Base-by-base conservation (phyloP, 768 basidiomycete species). In the Trametes cubensis region DNA sequence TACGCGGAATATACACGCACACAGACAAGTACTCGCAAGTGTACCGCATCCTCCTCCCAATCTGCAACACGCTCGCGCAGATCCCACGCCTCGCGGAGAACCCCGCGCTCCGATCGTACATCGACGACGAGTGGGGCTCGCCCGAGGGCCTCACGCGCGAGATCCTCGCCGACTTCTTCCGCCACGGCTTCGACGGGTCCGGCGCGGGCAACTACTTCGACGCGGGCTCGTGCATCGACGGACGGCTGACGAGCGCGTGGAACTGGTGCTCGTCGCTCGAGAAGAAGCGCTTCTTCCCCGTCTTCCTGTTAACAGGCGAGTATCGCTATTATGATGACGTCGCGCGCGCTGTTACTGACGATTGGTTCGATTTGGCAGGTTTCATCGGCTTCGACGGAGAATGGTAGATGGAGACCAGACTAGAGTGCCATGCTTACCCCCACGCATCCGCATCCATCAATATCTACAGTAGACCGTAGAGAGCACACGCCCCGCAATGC, bases 121-220 rank as follows among this genome's bases (percentile, higher is more conserved):
- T 94, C 39, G 89, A 94, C 41, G 82, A 84, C 66, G 92, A 94
- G 72, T 94, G 88, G 71, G 92, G 92, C 5, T 89, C 89, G 17
- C 73, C 78, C 11, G 92, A 93, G 8, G 84, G 84, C 68, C 81
- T 87, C 49, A 79, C 79, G 34, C 81, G 79, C 53, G 91, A 92
- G 62, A 89, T 94, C 66, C 76, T 94, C 49, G 79, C 83, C 30
- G 92, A 94, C 73, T 93, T 94, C 78, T 94, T 94, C 76, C 80
- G 88, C 50, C 92, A 94, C 67, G 92, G 87, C 1, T 94, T 94
- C 71, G 92, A 94, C 73, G 92, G 92, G 0, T 91, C 89, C 25
- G 92, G 92, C n/a, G 92, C 92, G 3, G 92, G 93, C 70, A 93
- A 92, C 72, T 93, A 91, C 78, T 92, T 89, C 71, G 92, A 94